These are phyloP conservation scores for Trichoderma simmonsii DNA, from an alignment of 2,329 filamentous ascomycete species.

Conservation along the genomic window DNA sequence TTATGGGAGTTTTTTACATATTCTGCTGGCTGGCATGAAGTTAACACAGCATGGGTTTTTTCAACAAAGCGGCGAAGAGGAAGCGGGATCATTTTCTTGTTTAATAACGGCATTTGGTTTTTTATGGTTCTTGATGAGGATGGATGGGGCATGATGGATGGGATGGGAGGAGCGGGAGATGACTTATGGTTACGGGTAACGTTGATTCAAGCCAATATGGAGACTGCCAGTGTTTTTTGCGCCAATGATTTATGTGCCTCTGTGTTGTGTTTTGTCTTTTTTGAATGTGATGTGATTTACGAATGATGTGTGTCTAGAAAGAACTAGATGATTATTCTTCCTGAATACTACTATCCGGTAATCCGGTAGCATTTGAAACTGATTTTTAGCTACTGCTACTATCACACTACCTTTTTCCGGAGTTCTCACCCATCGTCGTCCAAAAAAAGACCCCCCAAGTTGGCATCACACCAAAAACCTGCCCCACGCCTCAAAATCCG, in stretches of 20 bases:
- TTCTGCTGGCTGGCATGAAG: background rate
- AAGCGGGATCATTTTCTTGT: background rate
- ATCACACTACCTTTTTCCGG: background rate
- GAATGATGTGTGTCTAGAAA: background rate
- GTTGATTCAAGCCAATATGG: slow-evolving; percentile 4
- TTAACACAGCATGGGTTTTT: background rate
- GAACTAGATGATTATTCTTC: background rate
- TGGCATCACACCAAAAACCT: background rate
- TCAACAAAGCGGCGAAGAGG: background rate
- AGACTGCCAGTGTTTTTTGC: background rate
- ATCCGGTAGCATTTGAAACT: background rate
- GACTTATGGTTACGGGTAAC: background rate
- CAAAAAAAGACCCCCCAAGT: background rate
- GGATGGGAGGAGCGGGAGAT: background rate
- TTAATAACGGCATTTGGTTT: background rate
- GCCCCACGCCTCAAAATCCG: background rate
- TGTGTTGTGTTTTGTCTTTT: background rate
- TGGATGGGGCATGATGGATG: background rate
- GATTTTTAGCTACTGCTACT: background rate
- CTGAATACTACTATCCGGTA: background rate
- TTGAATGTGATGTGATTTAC: background rate
- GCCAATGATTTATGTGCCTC: background rate
- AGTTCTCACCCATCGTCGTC: background rate
- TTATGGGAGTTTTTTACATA: slow-evolving; percentile 5
- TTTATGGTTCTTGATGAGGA: background rate